These are phyloP conservation scores for Penicillium sp. DNA, from an alignment of 2,329 filamentous ascomycete species.

Conservation along the genomic window DNA sequence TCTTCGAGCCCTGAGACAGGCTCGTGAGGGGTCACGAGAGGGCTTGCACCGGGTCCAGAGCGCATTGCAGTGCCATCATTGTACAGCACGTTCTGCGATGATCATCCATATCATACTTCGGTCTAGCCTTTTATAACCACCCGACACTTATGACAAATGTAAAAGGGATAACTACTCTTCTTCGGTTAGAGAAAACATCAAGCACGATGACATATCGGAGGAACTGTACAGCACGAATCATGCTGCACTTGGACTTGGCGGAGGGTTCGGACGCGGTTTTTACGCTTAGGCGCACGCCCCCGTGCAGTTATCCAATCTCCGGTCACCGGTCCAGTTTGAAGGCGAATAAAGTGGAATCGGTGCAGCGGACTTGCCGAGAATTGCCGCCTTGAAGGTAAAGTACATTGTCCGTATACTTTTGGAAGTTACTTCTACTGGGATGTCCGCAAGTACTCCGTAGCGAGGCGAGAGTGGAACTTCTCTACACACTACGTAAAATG, in stretches of 20 bases:
- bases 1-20: neutral
- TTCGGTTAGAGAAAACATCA: too few relatives aligned
- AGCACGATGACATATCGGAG: neutral
- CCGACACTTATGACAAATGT: too few relatives aligned
- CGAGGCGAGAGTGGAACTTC: neutral
- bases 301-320: constrained; percentile 17
- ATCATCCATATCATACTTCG: neutral
- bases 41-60: constrained; percentile 17
- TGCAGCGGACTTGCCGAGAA: constrained; percentile 15
- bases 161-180: too few relatives aligned
- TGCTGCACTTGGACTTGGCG: neutral
- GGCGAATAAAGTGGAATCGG: constrained; percentile 9
- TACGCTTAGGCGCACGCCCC: constrained; percentile 9
- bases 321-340: constrained; percentile 16
- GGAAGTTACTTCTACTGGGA: neutral
- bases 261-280: neutral
- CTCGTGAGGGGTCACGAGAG: neutral
- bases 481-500: neutral
- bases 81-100: constrained; percentile 2
- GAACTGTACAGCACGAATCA: neutral
- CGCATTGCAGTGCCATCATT: constrained; percentile 11
- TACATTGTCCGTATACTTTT: neutral
- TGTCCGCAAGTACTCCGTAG: neutral
- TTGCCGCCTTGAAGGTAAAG: constrained; percentile 14
- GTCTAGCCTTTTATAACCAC: neutral